A percentile compares a stretch with the other conserved stretches of the same genome.
These are phyloP conservation scores for Blepharisma japonicum DNA, from an alignment of 73 alveolate species.

Conservation along the genomic window DNA sequence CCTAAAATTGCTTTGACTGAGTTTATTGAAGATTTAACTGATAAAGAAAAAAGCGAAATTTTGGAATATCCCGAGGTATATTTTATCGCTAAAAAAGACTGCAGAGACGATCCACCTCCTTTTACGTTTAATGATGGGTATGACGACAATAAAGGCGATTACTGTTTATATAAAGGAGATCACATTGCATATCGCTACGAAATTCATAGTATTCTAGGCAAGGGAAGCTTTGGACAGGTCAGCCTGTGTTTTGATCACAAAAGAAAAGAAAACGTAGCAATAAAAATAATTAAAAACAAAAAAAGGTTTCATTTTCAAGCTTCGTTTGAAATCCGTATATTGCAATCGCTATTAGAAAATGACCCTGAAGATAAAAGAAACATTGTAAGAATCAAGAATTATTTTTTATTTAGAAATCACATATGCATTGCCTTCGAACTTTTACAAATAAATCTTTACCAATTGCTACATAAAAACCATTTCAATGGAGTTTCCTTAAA, in stretches of 20 bases:
- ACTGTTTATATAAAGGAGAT: slow-evolving; percentile 35
- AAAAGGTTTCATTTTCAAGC: slow-evolving; percentile 92
- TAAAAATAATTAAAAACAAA: slow-evolving; percentile 87
- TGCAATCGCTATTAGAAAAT: slow-evolving; percentile 51
- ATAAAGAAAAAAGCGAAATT: not conserved
- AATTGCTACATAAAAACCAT: slow-evolving; percentile 59
- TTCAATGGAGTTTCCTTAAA: slow-evolving; percentile 66
- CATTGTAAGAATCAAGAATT: slow-evolving; percentile 46
- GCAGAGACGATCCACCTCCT: not conserved
- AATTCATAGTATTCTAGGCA: slow-evolving; percentile 75
- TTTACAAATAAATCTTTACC: slow-evolving; percentile 65
- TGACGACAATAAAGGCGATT: slow-evolving; percentile 5
- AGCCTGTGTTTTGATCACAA: slow-evolving; percentile 85
- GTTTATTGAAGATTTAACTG: not conserved
- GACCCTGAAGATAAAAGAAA: slow-evolving; percentile 52
- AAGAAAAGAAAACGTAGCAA: slow-evolving; percentile 73
- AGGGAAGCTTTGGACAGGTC: slow-evolving; percentile 96
- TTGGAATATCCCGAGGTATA: not conserved
- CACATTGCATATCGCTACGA: slow-evolving; percentile 92
- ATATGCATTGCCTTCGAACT: slow-evolving; percentile 72
- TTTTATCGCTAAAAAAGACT: not conserved
- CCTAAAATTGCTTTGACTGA: too few relatives aligned
- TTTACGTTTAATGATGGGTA: slow-evolving; percentile 12
- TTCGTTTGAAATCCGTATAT: slow-evolving; percentile 79
- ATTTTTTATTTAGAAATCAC: slow-evolving; percentile 57